Evolutionary conservation across 208 protist species (phyloP).

Genomic region (Borovskyia barvae): DNA sequence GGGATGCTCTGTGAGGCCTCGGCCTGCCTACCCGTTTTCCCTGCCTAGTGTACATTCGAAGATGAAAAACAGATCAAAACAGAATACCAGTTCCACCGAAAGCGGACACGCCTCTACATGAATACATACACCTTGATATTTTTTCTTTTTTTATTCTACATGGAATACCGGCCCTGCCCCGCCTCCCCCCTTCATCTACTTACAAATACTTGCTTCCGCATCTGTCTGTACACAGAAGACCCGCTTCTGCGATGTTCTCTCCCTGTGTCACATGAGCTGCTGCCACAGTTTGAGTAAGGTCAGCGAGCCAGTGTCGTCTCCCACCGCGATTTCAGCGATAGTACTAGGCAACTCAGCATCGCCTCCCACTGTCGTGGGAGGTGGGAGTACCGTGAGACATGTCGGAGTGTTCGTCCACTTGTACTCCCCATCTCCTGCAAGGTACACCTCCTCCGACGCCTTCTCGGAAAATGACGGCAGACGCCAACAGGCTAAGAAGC

Average conservation of each 20-base stretch:
- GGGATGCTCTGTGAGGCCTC: no score
- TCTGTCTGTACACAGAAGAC: no score
- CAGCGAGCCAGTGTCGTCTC: slow-evolving; percentile 52
- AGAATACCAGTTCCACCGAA: no score
- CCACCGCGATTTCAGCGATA: slow-evolving; percentile 42
- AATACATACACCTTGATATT: not conserved
- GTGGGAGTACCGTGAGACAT: slow-evolving; percentile 22
- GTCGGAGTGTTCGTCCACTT: slow-evolving; percentile 9
- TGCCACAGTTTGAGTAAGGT: slow-evolving; percentile 55
- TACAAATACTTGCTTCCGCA: no score
- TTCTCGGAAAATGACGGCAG: not conserved
- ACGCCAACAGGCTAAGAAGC: slow-evolving; percentile 18
- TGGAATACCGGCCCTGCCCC: no score
- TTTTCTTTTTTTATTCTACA: not conserved
- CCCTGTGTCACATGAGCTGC: slow-evolving; percentile 22
- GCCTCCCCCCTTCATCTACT: no score
- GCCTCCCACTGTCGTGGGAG: slow-evolving; percentile 4
- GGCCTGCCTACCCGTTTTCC: no score
- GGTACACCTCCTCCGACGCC: not conserved
- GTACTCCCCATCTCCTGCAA: slow-evolving; percentile 14
- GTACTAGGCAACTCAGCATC: slow-evolving; percentile 18
- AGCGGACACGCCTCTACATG: not conserved
- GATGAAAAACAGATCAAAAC: no score
- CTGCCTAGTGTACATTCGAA: no score
- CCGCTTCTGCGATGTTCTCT: not conserved